Conservation (phyloP, 2,329 filamentous ascomycete species). For the Verticillium klebahnii region DNA sequence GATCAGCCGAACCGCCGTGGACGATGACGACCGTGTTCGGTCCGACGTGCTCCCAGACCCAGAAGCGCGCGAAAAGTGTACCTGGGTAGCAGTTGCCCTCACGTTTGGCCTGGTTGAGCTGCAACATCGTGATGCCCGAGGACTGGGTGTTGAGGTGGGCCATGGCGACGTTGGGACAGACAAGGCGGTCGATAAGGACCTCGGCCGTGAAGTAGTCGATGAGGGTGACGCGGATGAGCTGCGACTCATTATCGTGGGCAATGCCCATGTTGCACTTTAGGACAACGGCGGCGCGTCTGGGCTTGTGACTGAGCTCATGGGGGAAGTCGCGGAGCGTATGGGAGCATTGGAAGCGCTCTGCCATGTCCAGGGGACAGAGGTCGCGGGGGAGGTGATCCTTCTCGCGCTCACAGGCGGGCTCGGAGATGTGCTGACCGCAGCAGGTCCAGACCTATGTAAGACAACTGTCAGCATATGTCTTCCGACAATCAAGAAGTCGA, state of each 20-base stretch:
- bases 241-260: slow-evolving; percentile 34
- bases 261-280: slow-evolving; percentile 55
- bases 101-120: slow-evolving; percentile 30
- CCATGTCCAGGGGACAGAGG: slow-evolving; percentile 20
- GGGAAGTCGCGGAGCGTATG: background rate
- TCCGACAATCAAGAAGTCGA: background rate
- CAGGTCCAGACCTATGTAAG: slow-evolving; percentile 23
- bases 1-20: slow-evolving; percentile 37
- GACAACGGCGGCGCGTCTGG: slow-evolving; percentile 27
- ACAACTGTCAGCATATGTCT: background rate
- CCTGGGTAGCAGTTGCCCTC: slow-evolving; percentile 32
- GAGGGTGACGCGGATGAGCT: slow-evolving; percentile 46
- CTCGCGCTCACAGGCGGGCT: slow-evolving; percentile 19
- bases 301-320: no score
- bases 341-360: slow-evolving; percentile 6
- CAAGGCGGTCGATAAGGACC: slow-evolving; percentile 44
- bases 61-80: slow-evolving; percentile 32
- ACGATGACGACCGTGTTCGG: slow-evolving; percentile 43
- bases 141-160: slow-evolving; percentile 43
- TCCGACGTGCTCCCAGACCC: slow-evolving; percentile 38
- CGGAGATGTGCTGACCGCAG: slow-evolving; percentile 17
- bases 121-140: slow-evolving; percentile 39
- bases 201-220: slow-evolving; percentile 46
- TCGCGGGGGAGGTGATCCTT: slow-evolving; percentile 18
- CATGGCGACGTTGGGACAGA: slow-evolving; percentile 41